These are phyloP conservation scores for Myriosclerotinia scirpicola DNA, from an alignment of 2,329 filamentous ascomycete species.

Conservation along the genomic window DNA sequence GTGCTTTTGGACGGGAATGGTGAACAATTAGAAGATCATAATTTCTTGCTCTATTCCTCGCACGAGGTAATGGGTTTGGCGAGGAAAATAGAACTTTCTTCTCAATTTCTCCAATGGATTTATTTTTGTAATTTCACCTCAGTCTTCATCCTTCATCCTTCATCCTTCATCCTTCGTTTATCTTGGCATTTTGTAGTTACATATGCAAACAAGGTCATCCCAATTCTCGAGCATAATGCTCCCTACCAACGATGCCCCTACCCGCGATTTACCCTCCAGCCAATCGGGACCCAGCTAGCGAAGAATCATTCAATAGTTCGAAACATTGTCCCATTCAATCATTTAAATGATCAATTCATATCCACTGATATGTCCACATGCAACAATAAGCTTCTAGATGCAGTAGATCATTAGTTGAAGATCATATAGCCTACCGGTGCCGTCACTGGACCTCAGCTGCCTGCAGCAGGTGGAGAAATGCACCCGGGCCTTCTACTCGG, in stretches of 20 bases:
- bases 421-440: neutral
- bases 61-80: neutral
- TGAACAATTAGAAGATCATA: neutral
- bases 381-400: too few species aligned
- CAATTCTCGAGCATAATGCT: neutral
- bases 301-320: neutral
- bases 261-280: neutral
- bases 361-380: neutral
- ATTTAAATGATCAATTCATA: neutral
- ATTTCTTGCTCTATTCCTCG: neutral
- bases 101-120: neutral
- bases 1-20: neutral
- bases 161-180: neutral
- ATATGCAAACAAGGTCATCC: conserved; percentile 4
- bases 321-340: neutral
- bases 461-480: neutral
- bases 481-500: conserved; percentile 5
- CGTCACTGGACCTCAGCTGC: neutral
- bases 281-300: neutral
- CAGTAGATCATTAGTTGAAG: conserved; percentile 1
- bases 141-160: neutral
- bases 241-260: neutral
- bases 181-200: neutral
- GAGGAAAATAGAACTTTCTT: neutral
- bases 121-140: neutral